Base-by-base conservation (phyloP, 768 basidiomycete genomes). In the Phylloporus arenicola region DNA sequence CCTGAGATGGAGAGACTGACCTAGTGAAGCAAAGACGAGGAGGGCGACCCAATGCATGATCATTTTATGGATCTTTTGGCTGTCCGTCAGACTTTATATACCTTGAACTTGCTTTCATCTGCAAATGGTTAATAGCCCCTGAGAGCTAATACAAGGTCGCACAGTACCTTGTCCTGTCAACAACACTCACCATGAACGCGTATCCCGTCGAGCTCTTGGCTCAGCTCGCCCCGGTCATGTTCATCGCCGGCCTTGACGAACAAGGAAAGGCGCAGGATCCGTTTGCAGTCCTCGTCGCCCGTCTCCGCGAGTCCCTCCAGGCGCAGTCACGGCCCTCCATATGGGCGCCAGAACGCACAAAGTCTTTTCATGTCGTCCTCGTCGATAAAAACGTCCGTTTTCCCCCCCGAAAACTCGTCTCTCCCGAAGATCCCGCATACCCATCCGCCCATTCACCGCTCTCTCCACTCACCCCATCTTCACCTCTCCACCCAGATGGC, bases 221-320 rank as follows among this genome's bases (percentile, higher is more conserved):
- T n/a, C 93, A 96, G 65, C 80, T 91, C 38, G 84, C 82, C 17
- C 95, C 95, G 13, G 83, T 98, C 34, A 89, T 98, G 88, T 95
- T 96, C 64, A 16, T 46, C 45, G 83, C 83, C 35, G 50, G 54
- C 59, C 41, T 31, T 41, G 41, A 19, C 7, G 42, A 43, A 7
- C 42, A 17, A 19, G 67, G 63, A 25, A 58, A 73, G 57, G 48
- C 68, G 6, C 77, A 78, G 52, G 84, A 89, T 58, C 69, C 79
- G 22, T 94, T 94, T 63, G 62, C 65, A 0, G 51, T 78, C 16
- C 81, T 95, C 30, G 62, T 73, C 0, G 46, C 68, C 10, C 75
- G 88, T 20, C 77, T 96, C 9, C 80, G 87, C 20, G 86, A 88
- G 35, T 77, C 82, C 8, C 73, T 96, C 22, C 68, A 79, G 3